Evolutionary conservation across 2,329 filamentous ascomycete genomes (phyloP).

Genomic region (Stagonosporopsis chrysanthemi): DNA sequence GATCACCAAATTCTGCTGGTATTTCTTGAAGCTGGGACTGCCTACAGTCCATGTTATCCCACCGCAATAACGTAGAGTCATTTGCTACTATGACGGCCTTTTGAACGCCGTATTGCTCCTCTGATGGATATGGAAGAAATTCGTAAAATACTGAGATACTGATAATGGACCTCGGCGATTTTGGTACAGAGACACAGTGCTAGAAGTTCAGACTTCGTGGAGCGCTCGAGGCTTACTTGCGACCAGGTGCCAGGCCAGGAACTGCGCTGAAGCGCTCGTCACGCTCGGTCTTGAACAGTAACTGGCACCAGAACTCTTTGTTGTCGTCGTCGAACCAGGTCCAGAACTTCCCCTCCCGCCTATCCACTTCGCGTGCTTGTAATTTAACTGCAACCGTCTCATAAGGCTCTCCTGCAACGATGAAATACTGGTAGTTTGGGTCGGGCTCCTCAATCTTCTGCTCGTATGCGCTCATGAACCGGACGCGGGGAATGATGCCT

Average conservation of each 20-base stretch:
- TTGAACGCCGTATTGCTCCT: conserved; percentile 23
- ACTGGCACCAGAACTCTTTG: conserved; percentile 97
- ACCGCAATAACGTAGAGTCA: background rate
- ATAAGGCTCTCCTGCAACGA: conserved; percentile 96
- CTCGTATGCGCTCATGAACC: conserved; percentile 98
- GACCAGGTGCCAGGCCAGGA: conserved; percentile 65
- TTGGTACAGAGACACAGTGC: background rate
- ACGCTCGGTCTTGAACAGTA: conserved; percentile 98
- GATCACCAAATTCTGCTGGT: conserved; percentile 20
- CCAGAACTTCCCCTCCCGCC: conserved; percentile 87
- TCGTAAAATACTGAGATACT: background rate
- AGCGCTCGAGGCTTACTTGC: conserved; percentile 35
- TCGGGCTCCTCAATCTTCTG: conserved; percentile 93
- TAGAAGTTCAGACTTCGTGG: background rate
- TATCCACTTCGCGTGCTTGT: conserved; percentile 90
- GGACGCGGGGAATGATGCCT: conserved; percentile 79
- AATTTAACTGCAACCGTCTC: conserved; percentile 98
- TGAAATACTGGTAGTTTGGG: conserved; percentile 90
- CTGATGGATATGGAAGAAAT: background rate
- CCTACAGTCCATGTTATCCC: conserved; percentile 28
- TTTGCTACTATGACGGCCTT: conserved; percentile 9
- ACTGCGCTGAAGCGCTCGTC: conserved; percentile 84
- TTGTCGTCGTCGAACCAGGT: conserved; percentile 94
- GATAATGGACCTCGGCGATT: background rate
- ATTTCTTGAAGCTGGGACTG: conserved; percentile 24